Evolutionary conservation across 1,284 basidiomycete species (phyloP), one percentile per base, ranked within the genome.

Genomic region (Ceratorhiza oryzae-sativae): DNA sequence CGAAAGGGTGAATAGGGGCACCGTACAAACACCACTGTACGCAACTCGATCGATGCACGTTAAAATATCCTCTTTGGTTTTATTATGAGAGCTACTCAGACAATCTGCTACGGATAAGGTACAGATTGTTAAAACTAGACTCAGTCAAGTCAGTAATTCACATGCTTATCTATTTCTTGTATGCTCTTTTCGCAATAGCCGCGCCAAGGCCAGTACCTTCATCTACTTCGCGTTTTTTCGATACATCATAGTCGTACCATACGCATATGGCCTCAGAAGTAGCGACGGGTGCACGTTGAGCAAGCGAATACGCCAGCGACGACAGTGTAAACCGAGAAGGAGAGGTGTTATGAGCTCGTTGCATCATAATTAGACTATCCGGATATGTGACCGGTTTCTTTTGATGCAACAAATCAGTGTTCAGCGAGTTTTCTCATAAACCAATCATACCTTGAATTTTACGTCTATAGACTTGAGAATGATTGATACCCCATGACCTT

Each of bases 331-430:
- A 74, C 20, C 67, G 55, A 0, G 73, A 73, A 3, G 73, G 59
- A 10, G 59, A 55, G 10, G 59, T 51, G n/a, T 20, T 68, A 49
- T 74, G 73, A 15, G 71, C 56, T 20, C 61, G 72, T 36, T 72
- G 72, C 41, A 72, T 61, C n/a, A 74, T 70, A 18, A 74, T 30
- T 5, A 74, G 53, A 41, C 72, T 74, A 56, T 74, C 73, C 12
- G 73, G 73, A 46, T 74, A 74, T 10, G 71, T 71, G 32, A 74
- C 73, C 9, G 73, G 73, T 12, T 72, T 23, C 73, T n/a, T n/a
- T n/a, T 74, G 58, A 27, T 23, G 1, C 13, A 41, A n/a, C 9
- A 12, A 13, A 39, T 20, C 10, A 20, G 10, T 12, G 49, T 39
- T 45, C 3, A 18, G 15, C 25, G 12, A 12, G 10, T 39, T 3